A percentile compares a stretch with the other conserved stretches of the same genome.
Evolutionary conservation across 495 filamentous ascomycete genomes (phyloP).

Genomic region (Acidiella bohemica): DNA sequence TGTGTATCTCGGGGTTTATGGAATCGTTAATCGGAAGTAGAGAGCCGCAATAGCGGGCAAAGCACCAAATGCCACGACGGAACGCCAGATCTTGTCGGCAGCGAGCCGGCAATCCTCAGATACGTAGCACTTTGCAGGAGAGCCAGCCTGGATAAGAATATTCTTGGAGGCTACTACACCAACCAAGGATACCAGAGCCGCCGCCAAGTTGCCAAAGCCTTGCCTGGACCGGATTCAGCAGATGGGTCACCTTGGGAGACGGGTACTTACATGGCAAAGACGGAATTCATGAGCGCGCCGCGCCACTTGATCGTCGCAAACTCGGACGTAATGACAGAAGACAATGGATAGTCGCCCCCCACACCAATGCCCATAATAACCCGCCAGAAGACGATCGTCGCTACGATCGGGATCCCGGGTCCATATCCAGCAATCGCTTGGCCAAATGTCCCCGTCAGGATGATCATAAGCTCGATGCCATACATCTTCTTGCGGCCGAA

Average conservation of each 20-base stretch:
- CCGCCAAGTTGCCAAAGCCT: constrained; percentile 3
- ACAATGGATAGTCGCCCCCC: constrained; percentile 15
- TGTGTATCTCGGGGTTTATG: constrained; percentile 3
- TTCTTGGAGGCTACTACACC: neutral
- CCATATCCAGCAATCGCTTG: neutral
- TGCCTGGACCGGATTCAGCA: neutral
- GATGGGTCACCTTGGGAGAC: neutral
- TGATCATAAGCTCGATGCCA: constrained; percentile 12
- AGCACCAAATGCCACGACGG: neutral
- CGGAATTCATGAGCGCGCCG: constrained; percentile 5
- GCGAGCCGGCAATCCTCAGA: too few species aligned
- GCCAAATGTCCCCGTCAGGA: constrained; percentile 1
- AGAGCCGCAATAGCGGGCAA: neutral
- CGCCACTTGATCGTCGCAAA: constrained; percentile 4
- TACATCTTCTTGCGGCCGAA: constrained; percentile 16
- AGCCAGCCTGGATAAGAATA: neutral
- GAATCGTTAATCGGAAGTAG: constrained; percentile 3
- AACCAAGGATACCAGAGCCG: constrained; percentile 4
- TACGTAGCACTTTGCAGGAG: neutral
- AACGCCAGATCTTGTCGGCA: constrained; percentile 7
- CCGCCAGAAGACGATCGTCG: constrained; percentile 9
- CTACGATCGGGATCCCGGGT: constrained; percentile 5
- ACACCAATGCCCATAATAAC: constrained; percentile 13
- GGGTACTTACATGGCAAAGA: constrained; percentile 11
- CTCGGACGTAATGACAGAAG: constrained; percentile 10